Base-by-base conservation (phyloP, 2,329 filamentous ascomycete species). In the Plenodomus biglobosus region DNA sequence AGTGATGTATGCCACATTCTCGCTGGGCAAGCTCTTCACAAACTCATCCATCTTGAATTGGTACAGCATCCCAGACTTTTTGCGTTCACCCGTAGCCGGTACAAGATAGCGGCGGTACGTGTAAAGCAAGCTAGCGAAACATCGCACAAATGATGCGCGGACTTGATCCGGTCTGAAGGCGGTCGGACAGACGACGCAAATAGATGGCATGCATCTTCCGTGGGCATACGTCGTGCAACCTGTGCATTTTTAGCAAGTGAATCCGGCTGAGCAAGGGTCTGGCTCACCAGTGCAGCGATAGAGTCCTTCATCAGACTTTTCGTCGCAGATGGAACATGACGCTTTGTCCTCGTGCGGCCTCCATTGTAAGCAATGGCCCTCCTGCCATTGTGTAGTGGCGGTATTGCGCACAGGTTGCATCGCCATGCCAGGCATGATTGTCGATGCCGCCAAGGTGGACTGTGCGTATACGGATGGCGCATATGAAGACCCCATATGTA, bases 381-480 rank as follows among this genome's bases (percentile, higher is more conserved):
- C 89, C 1, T 90, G 86, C 89, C 89, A 94, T 40, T 90, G 84
- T 0, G 82, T 89, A 1, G 85, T 89, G 40, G 91, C 87, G 0
- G 88, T 90, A 64, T 92, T 90, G 39, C 79, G 78, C 7, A 92
- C 88, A 1, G 87, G 87, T 63, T 92, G 88, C 53, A 91, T 81
- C 51, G 90, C 81, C 81, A 91, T 87, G 61, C 85, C 88, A 30
- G 90, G 89, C 88, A 94, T 92, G 60, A 94, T 85, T 1, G 89
- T 94, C 6, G 88, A 92, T 7, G 89, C 89, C 1, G 89, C 89
- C 38, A 94, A 75, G 0, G 90, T 94, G n/a, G 88, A 92, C 61
- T 89, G 87, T 0, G 89, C 89, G 65, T 94, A 94, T 2, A 89
- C 85, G 2, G 89, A 92, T 2, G 89, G 89, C 4, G 89, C 88